Conservation (phyloP, 805 yeast genomes). For the Starmerella vaccinii region DNA sequence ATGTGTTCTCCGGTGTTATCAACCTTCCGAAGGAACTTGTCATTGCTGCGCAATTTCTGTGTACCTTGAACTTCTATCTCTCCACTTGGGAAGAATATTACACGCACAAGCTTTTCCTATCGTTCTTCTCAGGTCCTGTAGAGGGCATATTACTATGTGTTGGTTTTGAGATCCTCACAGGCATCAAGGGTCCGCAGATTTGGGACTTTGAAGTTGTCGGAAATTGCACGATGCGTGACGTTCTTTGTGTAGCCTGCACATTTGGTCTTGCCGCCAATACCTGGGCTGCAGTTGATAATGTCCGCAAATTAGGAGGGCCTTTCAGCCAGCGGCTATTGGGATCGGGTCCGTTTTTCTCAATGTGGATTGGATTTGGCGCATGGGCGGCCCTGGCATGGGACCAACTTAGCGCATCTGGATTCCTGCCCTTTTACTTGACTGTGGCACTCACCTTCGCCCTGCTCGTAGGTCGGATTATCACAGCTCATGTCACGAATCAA, state of each 20-base stretch:
- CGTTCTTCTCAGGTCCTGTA: conserved; percentile 85
- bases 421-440: conserved; percentile 43
- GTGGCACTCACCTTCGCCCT: conserved; percentile 71
- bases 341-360: conserved; percentile 54
- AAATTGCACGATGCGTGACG: conserved; percentile 23
- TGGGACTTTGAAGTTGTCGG: conserved; percentile 43
- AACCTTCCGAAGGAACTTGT: conserved; percentile 59
- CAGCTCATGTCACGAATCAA: conserved; percentile 75
- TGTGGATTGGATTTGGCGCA: conserved; percentile 41
- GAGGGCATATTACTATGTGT: conserved; percentile 73
- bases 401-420: conserved; percentile 30
- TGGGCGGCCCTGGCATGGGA: conserved; percentile 42
- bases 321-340: conserved; percentile 33
- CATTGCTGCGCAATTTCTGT: conserved; percentile 27
- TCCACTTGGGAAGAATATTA: conserved; percentile 96
- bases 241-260: neutral
- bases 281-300: conserved; percentile 47
- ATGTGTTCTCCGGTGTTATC: conserved; percentile 65
- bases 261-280: conserved; percentile 48
- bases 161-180: conserved; percentile 49
- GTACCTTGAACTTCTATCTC: conserved; percentile 56
- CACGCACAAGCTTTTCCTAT: conserved; percentile 68
- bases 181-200: conserved; percentile 53
- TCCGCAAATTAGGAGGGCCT: conserved; percentile 37
- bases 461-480: conserved; percentile 80